Evolutionary conservation across 148 eudicot genomes (phyloP).

Genomic region (Fagopyrum esculentum): DNA sequence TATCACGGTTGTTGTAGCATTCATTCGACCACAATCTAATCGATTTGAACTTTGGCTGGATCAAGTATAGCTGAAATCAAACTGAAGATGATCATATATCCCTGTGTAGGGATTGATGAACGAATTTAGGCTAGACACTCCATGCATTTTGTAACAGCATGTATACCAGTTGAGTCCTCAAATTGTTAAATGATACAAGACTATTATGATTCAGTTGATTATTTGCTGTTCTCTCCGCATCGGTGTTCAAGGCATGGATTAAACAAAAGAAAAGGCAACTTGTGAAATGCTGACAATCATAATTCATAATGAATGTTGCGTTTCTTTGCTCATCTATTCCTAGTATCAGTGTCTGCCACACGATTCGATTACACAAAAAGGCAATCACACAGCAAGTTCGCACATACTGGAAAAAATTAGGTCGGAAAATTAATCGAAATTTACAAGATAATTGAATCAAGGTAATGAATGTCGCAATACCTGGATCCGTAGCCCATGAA

Average conservation of each 20-base stretch:
- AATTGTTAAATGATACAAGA: neutral
- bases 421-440: neutral
- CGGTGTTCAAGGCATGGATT: too few relatives aligned
- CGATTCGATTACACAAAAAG: neutral
- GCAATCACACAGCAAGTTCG: neutral
- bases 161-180: neutral
- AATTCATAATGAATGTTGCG: neutral
- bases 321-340: neutral
- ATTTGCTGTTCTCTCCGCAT: neutral
- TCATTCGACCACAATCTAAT: neutral
- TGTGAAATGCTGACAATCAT: neutral
- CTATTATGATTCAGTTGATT: neutral
- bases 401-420: neutral
- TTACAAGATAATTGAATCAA: neutral
- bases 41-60: neutral
- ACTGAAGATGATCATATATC: neutral
- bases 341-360: too few relatives aligned
- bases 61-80: neutral
- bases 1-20: conserved; percentile 20
- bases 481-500: neutral
- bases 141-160: neutral
- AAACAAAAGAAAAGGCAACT: neutral
- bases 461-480: neutral
- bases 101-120: neutral
- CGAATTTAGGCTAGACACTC: neutral